Evolutionary conservation across 345 rosid genomes (phyloP), one percentile per base, ranked within the genome.

Genomic region (Boechera stricta): DNA sequence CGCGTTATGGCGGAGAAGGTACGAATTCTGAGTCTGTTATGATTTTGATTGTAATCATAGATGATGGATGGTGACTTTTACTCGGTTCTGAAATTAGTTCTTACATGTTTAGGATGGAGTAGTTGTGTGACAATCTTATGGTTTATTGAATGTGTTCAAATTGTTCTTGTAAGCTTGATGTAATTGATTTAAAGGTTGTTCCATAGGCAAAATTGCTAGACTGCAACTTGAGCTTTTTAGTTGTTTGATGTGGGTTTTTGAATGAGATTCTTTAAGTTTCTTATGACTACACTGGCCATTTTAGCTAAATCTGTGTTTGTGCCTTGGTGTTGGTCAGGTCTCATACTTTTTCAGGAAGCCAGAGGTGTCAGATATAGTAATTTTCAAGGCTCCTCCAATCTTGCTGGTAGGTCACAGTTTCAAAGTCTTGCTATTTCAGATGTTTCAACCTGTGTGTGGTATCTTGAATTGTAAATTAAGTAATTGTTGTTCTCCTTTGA

Each of bases 1-100:
- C 90, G 97, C 16, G 67, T 94, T 86, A 67, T 94, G 73, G 93
- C 97, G 2, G 98, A 91, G 80, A 94, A 91, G 96, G 97, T 89
- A 81, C 79, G 0, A 49, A 5, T 55, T 38, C 28, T 6, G 39
- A 12, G 11, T 49, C 1, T 67, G 4, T 47, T 47, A 47, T 68
- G 62, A 39, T 57, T 42, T 58, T 47, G 68, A 49, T 49, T 62
- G 18, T 38, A 38, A 28, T 16, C 4, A 9, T 61, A 48, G 62
- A 53, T 41, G 2, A 24, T 11, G 10, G 18, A 61, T 61, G 16
- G 45, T 60, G 65, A 21, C 52, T 15, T n/a, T 48, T 15, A 5
- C 21, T 3, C 52, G 24, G 52, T n/a, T 48, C 52, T 48, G 52
- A 7, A 6, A 7, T 48, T 16, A 48, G 28, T 47, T 56, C 33